phyloP scores from a whole-genome alignment of 352 stramenopile species.

The Pythium coloratum region DNA sequence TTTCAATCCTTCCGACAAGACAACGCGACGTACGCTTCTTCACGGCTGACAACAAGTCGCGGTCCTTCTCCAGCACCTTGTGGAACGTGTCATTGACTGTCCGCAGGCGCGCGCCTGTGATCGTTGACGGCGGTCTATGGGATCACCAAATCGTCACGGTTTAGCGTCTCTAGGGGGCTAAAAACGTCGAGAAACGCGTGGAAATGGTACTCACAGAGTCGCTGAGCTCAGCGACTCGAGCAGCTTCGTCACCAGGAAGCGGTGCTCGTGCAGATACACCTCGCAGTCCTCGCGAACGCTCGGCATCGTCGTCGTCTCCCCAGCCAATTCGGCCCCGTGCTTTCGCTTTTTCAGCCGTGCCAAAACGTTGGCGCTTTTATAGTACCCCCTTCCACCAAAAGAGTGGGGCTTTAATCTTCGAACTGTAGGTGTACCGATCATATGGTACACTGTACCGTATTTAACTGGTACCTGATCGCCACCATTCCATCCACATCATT shows the following conservation, averaged over 20 bases:
- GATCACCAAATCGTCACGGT: not conserved
- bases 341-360: not conserved
- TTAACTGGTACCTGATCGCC: not conserved
- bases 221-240: slow-evolving; percentile 75
- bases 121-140: slow-evolving; percentile 65
- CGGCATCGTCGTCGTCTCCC: slow-evolving; percentile 27
- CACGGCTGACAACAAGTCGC: slow-evolving; percentile 59
- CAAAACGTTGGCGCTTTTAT: slow-evolving; percentile 3
- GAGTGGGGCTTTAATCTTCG: not conserved
- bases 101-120: slow-evolving; percentile 66
- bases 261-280: slow-evolving; percentile 76
- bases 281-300: slow-evolving; percentile 77
- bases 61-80: slow-evolving; percentile 78
- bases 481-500: slow-evolving; percentile 6
- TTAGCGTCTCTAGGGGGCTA: not conserved
- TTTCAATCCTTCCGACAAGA: not conserved
- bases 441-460: not conserved
- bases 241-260: slow-evolving; percentile 82
- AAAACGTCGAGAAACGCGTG: not conserved
- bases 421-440: not conserved
- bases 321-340: not conserved
- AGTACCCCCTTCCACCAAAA: not conserved
- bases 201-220: slow-evolving; percentile 38
- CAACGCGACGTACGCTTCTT: slow-evolving; percentile 65
- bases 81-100: slow-evolving; percentile 78